These are phyloP conservation scores for Entomortierella beljakovae DNA, from an alignment of 192 early-diverging fungal species.

Conservation along the genomic window DNA sequence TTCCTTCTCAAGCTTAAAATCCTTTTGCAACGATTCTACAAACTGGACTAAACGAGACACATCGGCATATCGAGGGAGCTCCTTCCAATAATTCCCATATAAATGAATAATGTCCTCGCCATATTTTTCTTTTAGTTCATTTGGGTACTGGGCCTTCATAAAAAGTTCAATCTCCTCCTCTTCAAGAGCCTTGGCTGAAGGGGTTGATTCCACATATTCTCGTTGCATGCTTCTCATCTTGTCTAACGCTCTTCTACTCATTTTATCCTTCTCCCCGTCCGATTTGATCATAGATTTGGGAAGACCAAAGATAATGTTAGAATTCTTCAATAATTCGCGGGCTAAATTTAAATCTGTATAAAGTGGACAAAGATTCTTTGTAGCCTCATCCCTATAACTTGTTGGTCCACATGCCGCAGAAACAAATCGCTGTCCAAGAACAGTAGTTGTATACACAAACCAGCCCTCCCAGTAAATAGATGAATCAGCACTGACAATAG, in stretches of 20 bases:
- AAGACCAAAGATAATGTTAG: slow-evolving; percentile 10
- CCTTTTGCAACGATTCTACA: background rate
- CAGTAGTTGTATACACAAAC: slow-evolving; percentile 35
- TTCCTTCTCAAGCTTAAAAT: slow-evolving; percentile 8
- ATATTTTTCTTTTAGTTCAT: slow-evolving; percentile 14
- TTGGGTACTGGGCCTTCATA: slow-evolving; percentile 1
- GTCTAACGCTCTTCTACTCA: background rate
- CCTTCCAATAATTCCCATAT: slow-evolving; percentile 15
- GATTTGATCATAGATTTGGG: slow-evolving; percentile 14
- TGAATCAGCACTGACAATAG: slow-evolving; percentile 31
- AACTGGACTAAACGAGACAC: slow-evolving; percentile 11
- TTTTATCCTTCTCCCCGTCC: slow-evolving; percentile 14
- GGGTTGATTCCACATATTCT: slow-evolving; percentile 5
- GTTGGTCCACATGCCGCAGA: slow-evolving; percentile 12
- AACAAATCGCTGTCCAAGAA: slow-evolving; percentile 26
- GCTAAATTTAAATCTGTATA: slow-evolving; percentile 3
- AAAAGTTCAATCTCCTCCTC: slow-evolving; percentile 11
- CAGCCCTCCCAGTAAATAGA: slow-evolving; percentile 21
- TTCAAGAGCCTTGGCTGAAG: slow-evolving; percentile 6
- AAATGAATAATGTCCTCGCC: background rate
- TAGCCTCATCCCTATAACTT: slow-evolving; percentile 14
- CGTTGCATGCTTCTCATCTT: background rate
- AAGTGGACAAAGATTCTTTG: slow-evolving; percentile 15
- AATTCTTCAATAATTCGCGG: background rate
- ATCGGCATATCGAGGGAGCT: slow-evolving; percentile 19